phyloP scores from a whole-genome alignment of 2,329 filamentous ascomycete genomes.

The Trematosphaeria pertusa region DNA sequence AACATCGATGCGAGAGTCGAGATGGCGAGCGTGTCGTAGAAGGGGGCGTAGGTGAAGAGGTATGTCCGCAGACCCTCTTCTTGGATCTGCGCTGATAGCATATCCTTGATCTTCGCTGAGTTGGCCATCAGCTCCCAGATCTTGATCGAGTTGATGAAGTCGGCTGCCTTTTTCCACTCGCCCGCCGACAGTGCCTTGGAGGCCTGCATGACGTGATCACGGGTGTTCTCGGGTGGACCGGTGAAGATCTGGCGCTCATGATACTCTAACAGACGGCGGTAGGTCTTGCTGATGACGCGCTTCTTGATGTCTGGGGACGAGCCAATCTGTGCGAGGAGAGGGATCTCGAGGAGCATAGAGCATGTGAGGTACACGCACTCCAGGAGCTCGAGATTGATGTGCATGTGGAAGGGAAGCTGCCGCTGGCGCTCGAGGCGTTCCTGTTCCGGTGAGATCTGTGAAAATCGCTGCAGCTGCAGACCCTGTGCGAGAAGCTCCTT shows the following conservation, averaged over 20 bases:
- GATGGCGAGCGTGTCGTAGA: conserved; percentile 95
- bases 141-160: conserved; percentile 97
- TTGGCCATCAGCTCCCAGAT: conserved; percentile 99
- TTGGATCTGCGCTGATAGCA: conserved; percentile 98
- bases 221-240: conserved; percentile 96
- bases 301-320: conserved; percentile 97
- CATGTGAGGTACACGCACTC: conserved; percentile 99
- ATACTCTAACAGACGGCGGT: conserved; percentile 98
- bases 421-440: conserved; percentile 96
- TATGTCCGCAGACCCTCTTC: conserved; percentile 98
- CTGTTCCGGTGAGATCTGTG: conserved; percentile 94
- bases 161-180: conserved; percentile 96
- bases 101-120: conserved; percentile 89
- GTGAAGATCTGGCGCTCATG: conserved; percentile 99
- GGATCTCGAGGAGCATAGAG: conserved; percentile 99
- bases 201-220: conserved; percentile 98
- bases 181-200: conserved; percentile 95
- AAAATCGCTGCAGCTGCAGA: conserved; percentile 97
- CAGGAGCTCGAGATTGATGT: conserved; percentile 98
- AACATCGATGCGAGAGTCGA: conserved; percentile 91
- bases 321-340: conserved; percentile 92
- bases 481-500: conserved; percentile 98
- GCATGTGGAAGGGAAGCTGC: conserved; percentile 99
- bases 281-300: conserved; percentile 98
- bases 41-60: conserved; percentile 98